Conservation (phyloP, 2,329 filamentous ascomycete species). For the Pseudopithomyces chartarum region DNA sequence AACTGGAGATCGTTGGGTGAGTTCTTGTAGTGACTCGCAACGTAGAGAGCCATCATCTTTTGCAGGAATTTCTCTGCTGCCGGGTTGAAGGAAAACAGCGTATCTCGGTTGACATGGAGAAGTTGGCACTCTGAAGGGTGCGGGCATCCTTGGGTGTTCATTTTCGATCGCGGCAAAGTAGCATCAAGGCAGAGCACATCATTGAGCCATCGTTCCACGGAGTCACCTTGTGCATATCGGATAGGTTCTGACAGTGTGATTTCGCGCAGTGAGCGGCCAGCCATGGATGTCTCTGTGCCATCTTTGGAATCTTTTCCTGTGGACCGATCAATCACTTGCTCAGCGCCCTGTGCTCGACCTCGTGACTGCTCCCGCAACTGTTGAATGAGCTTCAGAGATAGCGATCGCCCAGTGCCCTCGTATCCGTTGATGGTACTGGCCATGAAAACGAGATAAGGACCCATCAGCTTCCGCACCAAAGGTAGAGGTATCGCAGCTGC, state of each 20-base stretch:
- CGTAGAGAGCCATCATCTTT: constrained; percentile 97
- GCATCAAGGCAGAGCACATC: constrained; percentile 91
- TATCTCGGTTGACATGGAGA: constrained; percentile 93
- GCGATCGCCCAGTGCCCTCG: constrained; percentile 91
- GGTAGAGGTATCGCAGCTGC: constrained; percentile 95
- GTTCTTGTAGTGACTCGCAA: constrained; percentile 98
- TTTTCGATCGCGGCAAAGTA: constrained; percentile 78
- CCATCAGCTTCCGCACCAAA: constrained; percentile 90
- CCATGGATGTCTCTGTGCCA: constrained; percentile 37
- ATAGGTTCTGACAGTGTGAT: constrained; percentile 94
- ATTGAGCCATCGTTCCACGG: constrained; percentile 96
- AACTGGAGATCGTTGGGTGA: constrained; percentile 97
- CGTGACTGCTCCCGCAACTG: constrained; percentile 93
- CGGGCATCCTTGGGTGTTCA: constrained; percentile 77
- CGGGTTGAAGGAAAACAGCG: constrained; percentile 95
- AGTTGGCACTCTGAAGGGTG: constrained; percentile 92
- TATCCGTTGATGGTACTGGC: constrained; percentile 99
- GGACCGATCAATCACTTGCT: constrained; percentile 74
- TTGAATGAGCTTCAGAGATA: constrained; percentile 96
- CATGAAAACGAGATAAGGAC: constrained; percentile 98
- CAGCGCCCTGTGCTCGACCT: constrained; percentile 58
- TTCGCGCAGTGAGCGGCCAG: constrained; percentile 83
- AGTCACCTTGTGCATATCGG: constrained; percentile 87
- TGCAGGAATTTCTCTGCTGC: constrained; percentile 97
- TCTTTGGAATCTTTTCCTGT: constrained; percentile 69